phyloP scores from a whole-genome alignment of 2,329 filamentous ascomycete genomes.

The Mycosphaerella sp. region DNA sequence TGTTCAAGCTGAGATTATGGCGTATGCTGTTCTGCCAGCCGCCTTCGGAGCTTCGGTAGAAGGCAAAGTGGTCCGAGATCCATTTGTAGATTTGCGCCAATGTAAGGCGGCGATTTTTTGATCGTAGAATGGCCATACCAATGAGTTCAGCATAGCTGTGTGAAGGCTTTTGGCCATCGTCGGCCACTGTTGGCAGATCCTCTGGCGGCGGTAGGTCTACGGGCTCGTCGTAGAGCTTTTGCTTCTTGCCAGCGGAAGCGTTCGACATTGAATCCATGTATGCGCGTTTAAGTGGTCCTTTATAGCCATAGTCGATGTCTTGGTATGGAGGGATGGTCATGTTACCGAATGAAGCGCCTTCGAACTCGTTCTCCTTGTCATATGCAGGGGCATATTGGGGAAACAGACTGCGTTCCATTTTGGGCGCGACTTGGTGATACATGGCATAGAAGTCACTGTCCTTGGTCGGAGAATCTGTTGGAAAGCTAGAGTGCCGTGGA shows the following conservation, averaged over 20 bases:
- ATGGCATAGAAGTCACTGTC: slow-evolving; percentile 40
- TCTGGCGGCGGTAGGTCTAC: slow-evolving; percentile 59
- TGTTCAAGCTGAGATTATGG: slow-evolving; percentile 94
- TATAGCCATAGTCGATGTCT: slow-evolving; percentile 41
- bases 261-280: slow-evolving; percentile 60
- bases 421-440: slow-evolving; percentile 28
- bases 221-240: slow-evolving; percentile 50
- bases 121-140: slow-evolving; percentile 90
- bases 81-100: slow-evolving; percentile 97
- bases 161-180: slow-evolving; percentile 81
- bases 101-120: slow-evolving; percentile 74
- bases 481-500: slow-evolving; percentile 47
- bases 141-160: slow-evolving; percentile 95
- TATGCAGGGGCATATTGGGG: slow-evolving; percentile 9
- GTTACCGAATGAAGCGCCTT: slow-evolving; percentile 33
- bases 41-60: slow-evolving; percentile 75
- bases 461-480: slow-evolving; percentile 64
- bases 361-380: slow-evolving; percentile 24
- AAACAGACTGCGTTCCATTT: slow-evolving; percentile 17
- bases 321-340: slow-evolving; percentile 34
- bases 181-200: slow-evolving; percentile 73
- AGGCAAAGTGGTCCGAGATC: slow-evolving; percentile 92
- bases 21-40: slow-evolving; percentile 99
- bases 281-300: slow-evolving; percentile 49
- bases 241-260: slow-evolving; percentile 57